Evolutionary conservation across 139 green algal genomes (phyloP).

Genomic region (Chlamydomonas eustigma): DNA sequence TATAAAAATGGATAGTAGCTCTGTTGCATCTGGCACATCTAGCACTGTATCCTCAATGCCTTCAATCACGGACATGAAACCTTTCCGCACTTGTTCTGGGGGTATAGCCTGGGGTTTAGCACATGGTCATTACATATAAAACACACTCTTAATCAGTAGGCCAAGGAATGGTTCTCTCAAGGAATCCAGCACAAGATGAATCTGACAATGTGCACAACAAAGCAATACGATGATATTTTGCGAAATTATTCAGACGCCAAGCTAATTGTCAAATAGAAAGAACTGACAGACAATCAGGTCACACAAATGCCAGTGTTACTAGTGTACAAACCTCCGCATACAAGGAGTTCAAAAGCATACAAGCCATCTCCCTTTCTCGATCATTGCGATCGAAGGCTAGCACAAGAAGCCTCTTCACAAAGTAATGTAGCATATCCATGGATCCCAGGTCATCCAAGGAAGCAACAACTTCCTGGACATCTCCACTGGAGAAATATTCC

Average conservation of each 20-base stretch:
- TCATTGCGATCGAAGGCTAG: slow-evolving; percentile 80
- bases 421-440: slow-evolving; percentile 47
- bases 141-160: no score
- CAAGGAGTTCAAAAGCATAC: slow-evolving; percentile 73
- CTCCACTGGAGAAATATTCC: slow-evolving; percentile 83
- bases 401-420: slow-evolving; percentile 85
- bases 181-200: no score
- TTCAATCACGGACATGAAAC: slow-evolving; percentile 57
- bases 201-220: no score
- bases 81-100: slow-evolving; percentile 59
- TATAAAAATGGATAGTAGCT: slow-evolving; percentile 71
- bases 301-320: no score
- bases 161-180: no score
- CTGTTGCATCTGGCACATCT: slow-evolving; percentile 72
- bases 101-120: slow-evolving; percentile 34
- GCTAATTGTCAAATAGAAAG: no score
- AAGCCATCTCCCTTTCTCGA: slow-evolving; percentile 89
- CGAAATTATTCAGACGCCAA: no score
- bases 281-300: no score
- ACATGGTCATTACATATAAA: no score
- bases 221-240: no score
- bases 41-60: slow-evolving; percentile 73
- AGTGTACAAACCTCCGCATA: slow-evolving; percentile 85
- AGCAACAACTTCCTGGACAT: slow-evolving; percentile 53
- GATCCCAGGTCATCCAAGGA: slow-evolving; percentile 57